Base-by-base conservation (phyloP, 805 yeast genomes). In the Pichia paraexigua region DNA sequence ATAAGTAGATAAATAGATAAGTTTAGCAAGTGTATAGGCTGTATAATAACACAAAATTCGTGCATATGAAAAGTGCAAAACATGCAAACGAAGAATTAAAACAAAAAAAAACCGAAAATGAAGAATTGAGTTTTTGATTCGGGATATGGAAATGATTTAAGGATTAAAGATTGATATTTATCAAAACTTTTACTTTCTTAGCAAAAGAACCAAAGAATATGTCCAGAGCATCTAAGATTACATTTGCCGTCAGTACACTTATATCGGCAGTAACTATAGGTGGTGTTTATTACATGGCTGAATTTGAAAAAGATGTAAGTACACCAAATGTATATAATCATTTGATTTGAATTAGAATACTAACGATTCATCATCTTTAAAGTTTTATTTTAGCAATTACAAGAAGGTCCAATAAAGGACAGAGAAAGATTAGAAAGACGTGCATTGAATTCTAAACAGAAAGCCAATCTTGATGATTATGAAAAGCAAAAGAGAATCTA, bases 321-420 rank as follows among this genome's bases (percentile, higher is more conserved):
- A 10, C 24, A 22, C 13, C 5, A 18, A 40, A 10, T 9, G 11
- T n/a, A 41, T 24, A 41, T 9, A 20, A 7, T 6, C 7, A 2
- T 32, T n/a, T 22, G 22, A 45, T 45, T 24, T 45, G 28, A 45
- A 9, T 5, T 15, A 12, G 6, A 27, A 40, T 49, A 52, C 52
- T 49, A 46, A 46, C 45, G 20, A 21, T 7, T 2, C 4, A 17
- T 8, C 17, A 25, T 5, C 12, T 15, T n/a, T 37, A 40, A 44
- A 43, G 47, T 28, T 22, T 21, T 46, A 21, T 4, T 32, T 15
- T n/a, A 74, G 79, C 83, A 85, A 2, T 71, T 87, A 45, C 83
- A 85, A 60, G 87, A 79, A 59, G 96, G 96, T 1, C 96, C 96
- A 5, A 79, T 86, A 60, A 86, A 86, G 60, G 96, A 88, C 64